Base-by-base conservation (phyloP, 805 yeast species). In the Candida stauntonica region DNA sequence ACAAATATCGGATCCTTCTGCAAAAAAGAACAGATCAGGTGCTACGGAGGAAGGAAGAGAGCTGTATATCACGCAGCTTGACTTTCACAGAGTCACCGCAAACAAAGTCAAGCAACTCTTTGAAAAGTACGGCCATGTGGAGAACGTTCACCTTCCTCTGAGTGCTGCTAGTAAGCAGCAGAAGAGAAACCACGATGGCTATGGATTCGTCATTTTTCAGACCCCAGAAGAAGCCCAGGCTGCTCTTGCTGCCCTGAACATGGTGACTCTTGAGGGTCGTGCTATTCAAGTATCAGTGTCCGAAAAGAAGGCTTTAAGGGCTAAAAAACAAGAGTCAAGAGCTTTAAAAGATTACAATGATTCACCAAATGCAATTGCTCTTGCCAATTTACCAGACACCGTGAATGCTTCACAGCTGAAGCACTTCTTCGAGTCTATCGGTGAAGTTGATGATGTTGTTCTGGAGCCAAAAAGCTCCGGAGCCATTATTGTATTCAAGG, bases 1-100 rank as follows among this genome's bases (percentile, higher is more conserved):
- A 0, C 77, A 77, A 44, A 54, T 79, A 2, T 84, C 94, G 0
- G 73, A 77, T 46, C 86, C 88, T 0, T 50, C 66, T 7, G 61
- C 62, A 13, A 69, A 60, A 39, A 51, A 58, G 15, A 52, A 50
- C 7, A 56, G 79, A 26, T 48, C 68, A 2, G 77, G 75, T 17
- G 67, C 75, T 0, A 60, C 69, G 4, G 65, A 68, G 21, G 79
- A 75, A 29, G 75, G 75, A 13, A 61, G 83, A 38, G 86, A 83
- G 50, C 51, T 83, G 0, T 68, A 70, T 42, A 63, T 84, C 3
- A 67, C 70, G 14, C 75, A 75, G 28, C 51, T 84, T 12, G 73
- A 79, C 39, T 72, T 72, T 42, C 51, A 53, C 34, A 61, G 57
- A 17, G 67, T 70, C 2, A 63, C 61, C 3, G 70, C 70, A 23